Evolutionary conservation across 2,329 filamentous ascomycete genomes (phyloP).

Genomic region (Paraphaeosphaeria sporulosa): DNA sequence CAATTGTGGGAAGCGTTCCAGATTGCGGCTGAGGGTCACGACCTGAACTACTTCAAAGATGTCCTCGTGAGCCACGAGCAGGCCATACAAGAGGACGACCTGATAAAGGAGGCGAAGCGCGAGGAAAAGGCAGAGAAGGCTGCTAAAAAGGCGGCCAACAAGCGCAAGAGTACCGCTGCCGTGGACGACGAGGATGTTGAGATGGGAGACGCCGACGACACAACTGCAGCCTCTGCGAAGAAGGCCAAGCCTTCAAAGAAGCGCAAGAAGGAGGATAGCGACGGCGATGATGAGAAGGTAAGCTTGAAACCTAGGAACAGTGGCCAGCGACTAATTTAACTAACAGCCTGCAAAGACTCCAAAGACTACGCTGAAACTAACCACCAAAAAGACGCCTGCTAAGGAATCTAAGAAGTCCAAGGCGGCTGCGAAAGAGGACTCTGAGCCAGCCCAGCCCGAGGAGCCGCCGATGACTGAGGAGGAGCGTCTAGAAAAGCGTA

Average conservation of each 20-base stretch:
- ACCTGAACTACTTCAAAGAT: conserved; percentile 83
- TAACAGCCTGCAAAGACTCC: conserved; percentile 58
- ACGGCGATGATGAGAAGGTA: conserved; percentile 74
- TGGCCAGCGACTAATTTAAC: conserved; percentile 31
- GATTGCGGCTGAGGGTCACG: conserved; percentile 79
- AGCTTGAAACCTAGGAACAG: conserved; percentile 12
- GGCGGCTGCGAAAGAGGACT: conserved; percentile 58
- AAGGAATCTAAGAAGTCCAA: conserved; percentile 61
- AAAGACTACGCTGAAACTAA: conserved; percentile 58
- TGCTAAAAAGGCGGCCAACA: conserved; percentile 62
- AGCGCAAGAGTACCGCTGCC: conserved; percentile 49
- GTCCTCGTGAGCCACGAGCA: conserved; percentile 70
- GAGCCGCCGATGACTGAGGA: conserved; percentile 63
- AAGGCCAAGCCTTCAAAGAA: conserved; percentile 62
- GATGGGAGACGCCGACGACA: conserved; percentile 51
- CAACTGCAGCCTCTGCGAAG: conserved; percentile 48
- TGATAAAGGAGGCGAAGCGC: conserved; percentile 68
- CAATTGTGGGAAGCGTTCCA: conserved; percentile 79
- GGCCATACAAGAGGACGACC: conserved; percentile 63
- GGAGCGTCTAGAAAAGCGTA: conserved; percentile 64
- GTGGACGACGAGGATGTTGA: conserved; percentile 47
- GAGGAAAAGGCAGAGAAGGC: conserved; percentile 67
- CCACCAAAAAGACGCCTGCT: conserved; percentile 45
- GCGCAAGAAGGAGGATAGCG: conserved; percentile 77
- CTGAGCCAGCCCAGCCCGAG: conserved; percentile 62